A percentile compares a stretch with the other conserved stretches of the same genome.
Evolutionary conservation across 352 stramenopile species (phyloP).

Genomic region (Phytopythium montanum): DNA sequence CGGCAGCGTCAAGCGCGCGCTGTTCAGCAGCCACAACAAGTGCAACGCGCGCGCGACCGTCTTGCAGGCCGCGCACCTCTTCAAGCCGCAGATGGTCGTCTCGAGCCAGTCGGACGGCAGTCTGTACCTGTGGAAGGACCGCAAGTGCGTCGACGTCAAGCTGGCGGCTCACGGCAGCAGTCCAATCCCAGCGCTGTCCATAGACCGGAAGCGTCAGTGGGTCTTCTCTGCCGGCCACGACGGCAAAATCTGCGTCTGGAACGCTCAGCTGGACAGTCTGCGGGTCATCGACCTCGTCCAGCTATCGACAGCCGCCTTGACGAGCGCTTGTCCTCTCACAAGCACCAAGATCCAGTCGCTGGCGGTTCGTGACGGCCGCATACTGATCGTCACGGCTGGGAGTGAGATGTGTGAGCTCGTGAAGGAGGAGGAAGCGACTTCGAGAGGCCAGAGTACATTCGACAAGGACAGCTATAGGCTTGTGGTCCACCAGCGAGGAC

Average conservation of each 20-base stretch:
- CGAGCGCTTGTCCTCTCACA: slow-evolving; percentile 13
- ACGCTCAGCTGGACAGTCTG: slow-evolving; percentile 39
- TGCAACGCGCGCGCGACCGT: slow-evolving; percentile 38
- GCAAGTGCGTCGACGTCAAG: slow-evolving; percentile 49
- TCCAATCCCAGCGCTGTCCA: slow-evolving; percentile 40
- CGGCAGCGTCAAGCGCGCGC: slow-evolving; percentile 54
- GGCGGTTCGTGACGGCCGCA: slow-evolving; percentile 47
- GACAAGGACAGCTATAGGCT: slow-evolving; percentile 14
- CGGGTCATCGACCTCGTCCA: slow-evolving; percentile 35
- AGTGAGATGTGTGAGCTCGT: slow-evolving; percentile 88
- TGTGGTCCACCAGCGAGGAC: slow-evolving; percentile 45
- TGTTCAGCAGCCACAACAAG: slow-evolving; percentile 47
- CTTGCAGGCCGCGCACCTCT: slow-evolving; percentile 30
- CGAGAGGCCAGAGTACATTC: not conserved
- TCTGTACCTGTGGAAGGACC: slow-evolving; percentile 74
- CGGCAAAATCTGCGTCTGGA: slow-evolving; percentile 58
- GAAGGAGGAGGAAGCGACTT: slow-evolving; percentile 6
- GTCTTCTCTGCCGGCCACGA: slow-evolving; percentile 63
- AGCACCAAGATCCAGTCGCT: slow-evolving; percentile 52
- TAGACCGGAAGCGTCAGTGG: slow-evolving; percentile 46
- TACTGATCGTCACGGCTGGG: slow-evolving; percentile 81
- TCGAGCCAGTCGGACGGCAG: slow-evolving; percentile 67
- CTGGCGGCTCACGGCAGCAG: slow-evolving; percentile 29
- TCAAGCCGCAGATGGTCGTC: slow-evolving; percentile 42
- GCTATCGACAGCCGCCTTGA: slow-evolving; percentile 14